Evolutionary conservation across 768 basidiomycete species (phyloP), one percentile per base, ranked within the genome.

Genomic region (Auricularia auricula-judae): DNA sequence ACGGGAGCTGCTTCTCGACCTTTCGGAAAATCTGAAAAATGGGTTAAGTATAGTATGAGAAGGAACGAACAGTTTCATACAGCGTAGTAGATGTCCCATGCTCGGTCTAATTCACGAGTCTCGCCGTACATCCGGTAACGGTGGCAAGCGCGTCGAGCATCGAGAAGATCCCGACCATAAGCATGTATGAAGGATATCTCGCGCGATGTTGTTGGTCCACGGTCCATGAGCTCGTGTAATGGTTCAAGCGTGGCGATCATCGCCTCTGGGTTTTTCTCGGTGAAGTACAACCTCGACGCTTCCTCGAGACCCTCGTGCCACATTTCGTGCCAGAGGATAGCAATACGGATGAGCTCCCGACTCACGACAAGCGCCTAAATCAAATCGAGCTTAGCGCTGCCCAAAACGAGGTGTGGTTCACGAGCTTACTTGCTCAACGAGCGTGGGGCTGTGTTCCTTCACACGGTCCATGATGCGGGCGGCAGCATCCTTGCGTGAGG

Each of bases 281-380:
- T 94, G 80, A 95, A 99, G 78, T 94, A 99, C 58, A 93, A 77
- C 51, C 97, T 84, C 5, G 95, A 97, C 4, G 97, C 97, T 74
- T 99, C 97, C 76, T 99, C 97, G 23, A 99, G 79, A 18, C 93
- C 94, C 76, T 99, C 97, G 70, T 98, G 94, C 97, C 97, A 99
- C 67, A 94, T 79, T 74, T 99, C 97, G 69, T 98, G 95, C 97
- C 97, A 99, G 11, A 99, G 79, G 66, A 99, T 98, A 5, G 97
- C 96, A 5, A 98, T 92, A 21, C 97, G 88, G 65, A 98, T 98
- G 43, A 99, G 82, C 73, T 99, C 97, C 36, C 90, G 86, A 72
- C 92, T 92, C 74, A 99, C 93, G 33, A 96, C 72, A 58, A 87
- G 77, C 10, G 94, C 95, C 86, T 93, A 66, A 11, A 64, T 65